Base-by-base conservation (phyloP, 2,329 filamentous ascomycete genomes). In the Epichloe uncinata region DNA sequence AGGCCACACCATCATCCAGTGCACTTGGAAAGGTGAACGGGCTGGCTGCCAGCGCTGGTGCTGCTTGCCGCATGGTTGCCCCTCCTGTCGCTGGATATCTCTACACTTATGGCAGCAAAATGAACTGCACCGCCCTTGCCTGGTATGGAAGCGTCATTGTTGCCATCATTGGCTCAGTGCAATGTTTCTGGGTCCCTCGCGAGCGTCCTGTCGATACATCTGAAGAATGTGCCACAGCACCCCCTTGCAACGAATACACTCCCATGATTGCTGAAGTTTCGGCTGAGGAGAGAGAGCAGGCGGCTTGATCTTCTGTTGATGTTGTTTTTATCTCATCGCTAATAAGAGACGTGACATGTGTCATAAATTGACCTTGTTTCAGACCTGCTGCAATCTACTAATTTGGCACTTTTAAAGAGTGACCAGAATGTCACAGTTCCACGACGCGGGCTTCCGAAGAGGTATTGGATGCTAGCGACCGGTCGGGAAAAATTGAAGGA, bases 1-100 rank as follows among this genome's bases (percentile, higher is more conserved):
- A 84, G 58, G 78, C 79, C 2, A 81, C 78, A 0, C 78, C 79
- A 2, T 73, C 69, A 34, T 66, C 71, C 6, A 69, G 68, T 41
- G 73, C 79, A 6, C 67, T 84, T 38, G 81, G 81, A 47, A 80
- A 74, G 57, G 76, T 85, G 57, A 85, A 85, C 53, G 81, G 81
- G 4, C 63, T 84, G 42, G 79, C 81, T 20, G 81, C 81, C 47
- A 82, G 78, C 51, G 80, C 78, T 2, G 79, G 79, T 26, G 81
- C 80, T 6, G 79, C 77, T 6, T 85, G 79, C 57, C 73, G 83
- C 50, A 87, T 85, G 64, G 66, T 84, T 11, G 80, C 82, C 0
- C 82, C 82, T 5, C 81, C 81, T 0, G 61, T 84, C 15, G 76
- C 79, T 2, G 81, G 81, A 3, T 81, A 75, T 54, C 64, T 84